phyloP scores from a whole-genome alignment of 768 basidiomycete species.

The Candolleomyces eurysporus region DNA sequence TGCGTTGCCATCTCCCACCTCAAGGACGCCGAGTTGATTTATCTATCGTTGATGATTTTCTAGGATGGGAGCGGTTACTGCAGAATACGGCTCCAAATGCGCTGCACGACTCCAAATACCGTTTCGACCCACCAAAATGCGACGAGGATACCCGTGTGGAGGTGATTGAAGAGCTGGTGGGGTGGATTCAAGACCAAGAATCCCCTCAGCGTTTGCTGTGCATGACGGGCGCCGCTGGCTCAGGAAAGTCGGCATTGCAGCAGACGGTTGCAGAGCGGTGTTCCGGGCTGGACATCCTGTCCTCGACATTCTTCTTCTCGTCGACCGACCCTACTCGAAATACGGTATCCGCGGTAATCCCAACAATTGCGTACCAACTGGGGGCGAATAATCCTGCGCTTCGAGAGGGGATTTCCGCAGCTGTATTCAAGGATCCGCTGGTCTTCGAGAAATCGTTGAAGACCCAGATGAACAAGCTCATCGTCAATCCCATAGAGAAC shows the following conservation, averaged over 20 bases:
- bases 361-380: constrained; percentile 1
- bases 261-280: neutral
- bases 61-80: neutral
- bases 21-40: no score
- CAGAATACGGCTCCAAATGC: neutral
- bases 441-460: neutral
- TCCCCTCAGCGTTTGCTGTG: neutral
- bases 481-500: neutral
- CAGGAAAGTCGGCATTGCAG: neutral
- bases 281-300: neutral
- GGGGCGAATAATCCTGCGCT: neutral
- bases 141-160: no score
- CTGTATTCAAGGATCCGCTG: neutral
- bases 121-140: neutral
- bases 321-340: neutral
- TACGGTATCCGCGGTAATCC: neutral
- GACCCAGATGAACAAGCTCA: neutral
- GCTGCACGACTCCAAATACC: neutral
- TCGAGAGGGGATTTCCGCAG: neutral
- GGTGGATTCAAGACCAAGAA: neutral
- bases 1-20: no score
- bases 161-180: no score
- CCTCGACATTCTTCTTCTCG: constrained; percentile 4
- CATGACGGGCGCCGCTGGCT: neutral
- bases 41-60: no score